phyloP scores from a whole-genome alignment of 179 eudicot genomes.

The Drosera spatulata region DNA sequence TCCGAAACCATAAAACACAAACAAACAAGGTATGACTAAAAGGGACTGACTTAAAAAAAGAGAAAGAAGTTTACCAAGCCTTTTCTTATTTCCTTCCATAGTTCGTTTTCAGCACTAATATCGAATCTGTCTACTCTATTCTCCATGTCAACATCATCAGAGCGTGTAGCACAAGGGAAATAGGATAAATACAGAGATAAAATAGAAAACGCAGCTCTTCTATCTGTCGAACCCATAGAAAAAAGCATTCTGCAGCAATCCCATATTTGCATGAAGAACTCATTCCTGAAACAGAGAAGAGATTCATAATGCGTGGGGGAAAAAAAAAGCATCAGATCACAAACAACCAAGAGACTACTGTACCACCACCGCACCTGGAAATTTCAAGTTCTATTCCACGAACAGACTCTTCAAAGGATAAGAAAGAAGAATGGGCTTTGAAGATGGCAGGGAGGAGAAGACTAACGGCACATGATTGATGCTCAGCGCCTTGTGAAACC shows the following conservation, averaged over 20 bases:
- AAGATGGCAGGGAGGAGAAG: constrained; percentile 62
- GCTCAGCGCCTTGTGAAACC: constrained; percentile 67
- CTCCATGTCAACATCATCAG: constrained; percentile 21
- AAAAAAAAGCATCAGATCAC: neutral
- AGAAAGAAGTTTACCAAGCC: constrained; percentile 59
- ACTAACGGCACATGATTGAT: constrained; percentile 56
- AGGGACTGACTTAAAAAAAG: too few relatives aligned
- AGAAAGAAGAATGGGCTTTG: constrained; percentile 33
- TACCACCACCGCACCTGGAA: constrained; percentile 42
- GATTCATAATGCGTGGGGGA: neutral
- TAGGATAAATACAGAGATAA: constrained; percentile 71
- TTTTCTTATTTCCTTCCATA: constrained; percentile 80
- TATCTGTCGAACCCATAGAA: constrained; percentile 57
- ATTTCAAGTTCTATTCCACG: constrained; percentile 33
- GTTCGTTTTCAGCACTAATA: constrained; percentile 55
- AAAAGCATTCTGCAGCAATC: constrained; percentile 58
- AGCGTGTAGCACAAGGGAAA: constrained; percentile 30
- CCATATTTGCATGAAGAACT: constrained; percentile 53
- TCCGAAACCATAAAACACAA: neutral
- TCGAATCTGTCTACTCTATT: constrained; percentile 48
- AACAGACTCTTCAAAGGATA: constrained; percentile 36
- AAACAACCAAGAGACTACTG: neutral
- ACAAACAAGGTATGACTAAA: neutral
- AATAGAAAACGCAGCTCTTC: constrained; percentile 82
- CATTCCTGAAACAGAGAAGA: constrained; percentile 41